Percentiles rank a stretch among this genome's conserved stretches.
Evolutionary conservation across 805 yeast genomes (phyloP).

Genomic region (Yamadazyma ubonensis): DNA sequence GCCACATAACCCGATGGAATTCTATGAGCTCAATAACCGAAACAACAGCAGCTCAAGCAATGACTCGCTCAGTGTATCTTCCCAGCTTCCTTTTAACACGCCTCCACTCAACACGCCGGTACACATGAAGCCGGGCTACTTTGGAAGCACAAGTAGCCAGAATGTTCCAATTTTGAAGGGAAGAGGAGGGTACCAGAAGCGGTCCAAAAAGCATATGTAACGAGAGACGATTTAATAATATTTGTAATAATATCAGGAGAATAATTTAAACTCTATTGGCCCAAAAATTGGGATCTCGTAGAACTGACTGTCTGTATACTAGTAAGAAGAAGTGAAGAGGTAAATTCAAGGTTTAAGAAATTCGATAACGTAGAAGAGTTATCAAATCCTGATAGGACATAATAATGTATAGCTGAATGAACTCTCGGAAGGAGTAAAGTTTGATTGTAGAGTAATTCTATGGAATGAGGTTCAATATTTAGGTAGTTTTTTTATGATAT

Average conservation of each 20-base stretch:
- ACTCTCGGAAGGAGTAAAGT: no score
- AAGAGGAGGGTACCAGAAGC: slow-evolving; percentile 45
- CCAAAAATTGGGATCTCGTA: no score
- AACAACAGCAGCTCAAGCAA: slow-evolving; percentile 14
- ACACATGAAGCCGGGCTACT: slow-evolving; percentile 12
- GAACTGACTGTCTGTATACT: no score
- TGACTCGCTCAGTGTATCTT: slow-evolving; percentile 11
- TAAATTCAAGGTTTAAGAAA: no score
- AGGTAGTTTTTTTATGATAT: no score
- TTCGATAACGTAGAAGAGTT: no score
- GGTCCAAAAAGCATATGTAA: slow-evolving; percentile 40
- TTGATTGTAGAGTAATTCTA: no score
- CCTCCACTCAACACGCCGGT: slow-evolving; percentile 15
- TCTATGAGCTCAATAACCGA: slow-evolving; percentile 11
- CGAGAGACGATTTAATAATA: no score
- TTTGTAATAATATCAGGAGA: neutral
- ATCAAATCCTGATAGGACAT: no score
- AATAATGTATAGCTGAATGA: no score
- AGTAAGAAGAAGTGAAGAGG: no score
- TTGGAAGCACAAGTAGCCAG: slow-evolving; percentile 11
- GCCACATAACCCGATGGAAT: slow-evolving; percentile 13
- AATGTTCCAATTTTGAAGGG: slow-evolving; percentile 38
- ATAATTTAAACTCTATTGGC: neutral
- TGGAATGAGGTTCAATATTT: no score
- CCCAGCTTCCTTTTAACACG: slow-evolving; percentile 16